Conservation (phyloP, 2,329 filamentous ascomycete species). For the Trichoderma gracile region DNA sequence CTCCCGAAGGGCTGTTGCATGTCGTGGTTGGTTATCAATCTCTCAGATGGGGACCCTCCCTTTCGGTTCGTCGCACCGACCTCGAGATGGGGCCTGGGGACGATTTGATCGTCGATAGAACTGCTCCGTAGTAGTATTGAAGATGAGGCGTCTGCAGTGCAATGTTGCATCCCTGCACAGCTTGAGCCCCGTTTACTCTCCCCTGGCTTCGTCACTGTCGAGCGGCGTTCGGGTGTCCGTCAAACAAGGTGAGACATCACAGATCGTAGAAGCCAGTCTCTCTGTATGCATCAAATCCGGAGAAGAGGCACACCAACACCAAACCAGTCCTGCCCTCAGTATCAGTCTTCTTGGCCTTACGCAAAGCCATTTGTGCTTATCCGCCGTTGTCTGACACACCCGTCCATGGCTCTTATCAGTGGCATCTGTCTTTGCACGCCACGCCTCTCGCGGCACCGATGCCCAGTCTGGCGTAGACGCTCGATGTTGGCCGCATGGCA, state of each 20-base stretch:
- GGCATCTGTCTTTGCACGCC: conserved; percentile 6
- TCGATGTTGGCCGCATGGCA: conserved; percentile 21
- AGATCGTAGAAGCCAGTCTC: neutral
- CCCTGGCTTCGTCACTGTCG: neutral
- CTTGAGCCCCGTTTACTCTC: neutral
- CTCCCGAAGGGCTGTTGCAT: neutral
- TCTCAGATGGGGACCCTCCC: neutral
- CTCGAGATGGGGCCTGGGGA: neutral
- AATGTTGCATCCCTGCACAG: conserved; percentile 5
- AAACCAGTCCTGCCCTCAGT: neutral
- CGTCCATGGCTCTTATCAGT: conserved; percentile 14
- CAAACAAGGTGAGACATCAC: neutral
- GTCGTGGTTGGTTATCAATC: neutral
- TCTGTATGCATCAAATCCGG: neutral
- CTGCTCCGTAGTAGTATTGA: neutral
- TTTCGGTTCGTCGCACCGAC: neutral
- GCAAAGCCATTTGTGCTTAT: conserved; percentile 27
- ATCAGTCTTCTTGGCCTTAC: conserved; percentile 14
- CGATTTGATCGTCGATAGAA: neutral
- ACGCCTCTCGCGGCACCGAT: conserved; percentile 16
- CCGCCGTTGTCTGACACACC: conserved; percentile 24
- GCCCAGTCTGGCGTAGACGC: conserved; percentile 22
- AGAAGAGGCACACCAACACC: neutral
- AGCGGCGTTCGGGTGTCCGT: neutral
- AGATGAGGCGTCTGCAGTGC: conserved; percentile 15